Base-by-base conservation (phyloP, 805 yeast species). In the Millerozyma acaciae region DNA sequence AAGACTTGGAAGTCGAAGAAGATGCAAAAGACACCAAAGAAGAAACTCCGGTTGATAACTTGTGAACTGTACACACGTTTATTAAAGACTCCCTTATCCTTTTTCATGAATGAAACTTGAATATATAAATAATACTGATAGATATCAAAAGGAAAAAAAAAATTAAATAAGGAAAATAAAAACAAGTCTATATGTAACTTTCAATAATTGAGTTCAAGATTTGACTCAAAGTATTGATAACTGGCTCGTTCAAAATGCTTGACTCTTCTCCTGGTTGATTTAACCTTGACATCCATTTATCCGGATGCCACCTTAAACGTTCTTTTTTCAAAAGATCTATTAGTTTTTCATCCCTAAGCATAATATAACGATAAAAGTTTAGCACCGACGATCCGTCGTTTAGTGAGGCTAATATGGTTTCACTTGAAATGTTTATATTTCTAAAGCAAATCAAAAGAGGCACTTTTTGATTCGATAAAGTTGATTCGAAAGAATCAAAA, bases 221-320 rank as follows among this genome's bases (percentile, higher is more conserved):
- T 40, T 57, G 60, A 26, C 65, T 50, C 31, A 65, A 40, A 21
- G 33, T 38, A 34, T 55, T 54, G 10, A 63, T 51, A 22, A 57
- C 43, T 19, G 56, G 55, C 42, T 39, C 35, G 35, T 56, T 57
- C n/a, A 24, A 30, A 5, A 33, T 40, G 31, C 42, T 14, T 28
- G 45, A 9, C 14, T 22, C 17, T 4, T 24, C 26, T 6, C 16
- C 17, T 16, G 30, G 35, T 16, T 18, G 23, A 10, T 51, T 39
- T 3, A 62, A 45, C 23, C 48, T 50, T 8, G 51, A 48, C 8
- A 50, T 45, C 78, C 80, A 73, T 45, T 69, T 72, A 47, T 80
- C 88, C 1, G 88, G 88, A 50, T 80, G 88, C 87, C 87, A 80
- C 40, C 74, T 55, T 5, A 80, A 51, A 34, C 87, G 51, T 44